Conservation (phyloP, 179 eudicot species). For the Pouteria campechiana region DNA sequence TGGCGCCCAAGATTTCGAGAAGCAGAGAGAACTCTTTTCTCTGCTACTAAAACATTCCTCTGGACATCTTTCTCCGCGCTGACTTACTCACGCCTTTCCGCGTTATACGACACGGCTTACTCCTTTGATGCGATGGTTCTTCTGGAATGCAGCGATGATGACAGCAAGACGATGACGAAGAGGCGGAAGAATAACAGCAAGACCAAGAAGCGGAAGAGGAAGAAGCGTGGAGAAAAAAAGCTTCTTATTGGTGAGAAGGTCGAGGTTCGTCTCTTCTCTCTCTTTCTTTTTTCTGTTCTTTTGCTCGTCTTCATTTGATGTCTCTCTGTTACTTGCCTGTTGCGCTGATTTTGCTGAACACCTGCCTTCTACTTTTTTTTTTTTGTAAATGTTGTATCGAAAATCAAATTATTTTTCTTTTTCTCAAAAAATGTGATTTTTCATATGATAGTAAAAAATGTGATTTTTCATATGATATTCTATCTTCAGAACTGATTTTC, state of each 20-base stretch:
- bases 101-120: too few relatives aligned
- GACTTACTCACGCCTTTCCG: too few relatives aligned
- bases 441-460: conserved; percentile 7
- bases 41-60: too few relatives aligned
- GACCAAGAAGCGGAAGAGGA: conserved; percentile 5
- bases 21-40: too few relatives aligned
- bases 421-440: conserved; percentile 10
- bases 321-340: neutral
- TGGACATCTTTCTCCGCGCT: too few relatives aligned
- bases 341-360: neutral
- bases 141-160: too few relatives aligned
- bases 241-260: conserved; percentile 2
- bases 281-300: neutral
- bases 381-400: neutral
- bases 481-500: too few relatives aligned
- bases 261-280: conserved; percentile 9
- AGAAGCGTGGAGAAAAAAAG: neutral
- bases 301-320: neutral
- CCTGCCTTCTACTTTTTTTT: neutral
- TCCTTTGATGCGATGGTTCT: too few relatives aligned
- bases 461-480: neutral
- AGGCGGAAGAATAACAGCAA: too few relatives aligned
- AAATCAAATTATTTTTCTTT: conserved; percentile 5
- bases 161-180: too few relatives aligned
- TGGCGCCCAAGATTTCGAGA: too few relatives aligned